phyloP scores from a whole-genome alignment of 345 rosid species.

The Dimocarpus longan region DNA sequence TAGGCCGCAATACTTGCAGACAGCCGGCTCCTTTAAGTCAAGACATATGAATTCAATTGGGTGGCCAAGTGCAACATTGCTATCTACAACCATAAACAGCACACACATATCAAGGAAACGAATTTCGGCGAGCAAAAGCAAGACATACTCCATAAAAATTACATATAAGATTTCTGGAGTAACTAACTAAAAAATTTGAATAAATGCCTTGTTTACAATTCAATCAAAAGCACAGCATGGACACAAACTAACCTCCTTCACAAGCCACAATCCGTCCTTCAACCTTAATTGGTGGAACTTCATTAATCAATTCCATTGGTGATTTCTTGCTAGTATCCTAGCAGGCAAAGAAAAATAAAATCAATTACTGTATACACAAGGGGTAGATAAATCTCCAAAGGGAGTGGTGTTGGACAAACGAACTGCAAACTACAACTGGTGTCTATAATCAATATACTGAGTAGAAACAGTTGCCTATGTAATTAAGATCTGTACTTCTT shows the following conservation, averaged over 20 bases:
- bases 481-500: neutral
- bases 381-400: neutral
- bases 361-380: neutral
- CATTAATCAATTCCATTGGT: conserved; percentile 97
- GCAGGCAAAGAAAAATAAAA: neutral
- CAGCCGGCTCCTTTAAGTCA: conserved; percentile 78
- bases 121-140: conserved; percentile 2
- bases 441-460: neutral
- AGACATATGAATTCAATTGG: conserved; percentile 98
- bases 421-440: neutral
- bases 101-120: neutral
- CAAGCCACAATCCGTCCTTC: conserved; percentile 96
- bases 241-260: conserved; percentile 79
- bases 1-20: conserved; percentile 98
- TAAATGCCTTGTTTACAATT: neutral
- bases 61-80: conserved; percentile 86
- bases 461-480: neutral
- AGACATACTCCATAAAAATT: neutral
- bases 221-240: neutral
- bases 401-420: neutral
- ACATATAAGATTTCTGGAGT: neutral
- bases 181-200: neutral
- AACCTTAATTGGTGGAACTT: conserved; percentile 95
- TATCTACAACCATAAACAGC: conserved; percentile 46
- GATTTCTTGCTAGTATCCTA: conserved; percentile 92